These are phyloP conservation scores for Alternaria sp. DNA, from an alignment of 2,329 filamentous ascomycete genomes.

Conservation along the genomic window DNA sequence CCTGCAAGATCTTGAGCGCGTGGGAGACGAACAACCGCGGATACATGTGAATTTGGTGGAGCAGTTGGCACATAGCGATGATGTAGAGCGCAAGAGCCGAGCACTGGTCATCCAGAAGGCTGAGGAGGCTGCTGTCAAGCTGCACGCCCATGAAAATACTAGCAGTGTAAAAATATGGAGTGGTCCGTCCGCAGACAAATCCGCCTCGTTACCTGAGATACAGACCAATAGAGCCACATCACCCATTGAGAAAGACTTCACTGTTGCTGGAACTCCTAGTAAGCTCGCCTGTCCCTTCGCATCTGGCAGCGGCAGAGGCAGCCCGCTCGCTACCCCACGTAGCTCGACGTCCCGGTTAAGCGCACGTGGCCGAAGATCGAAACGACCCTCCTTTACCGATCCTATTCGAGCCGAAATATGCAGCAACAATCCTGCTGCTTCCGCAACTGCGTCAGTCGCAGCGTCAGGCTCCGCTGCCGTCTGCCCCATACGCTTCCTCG, in stretches of 20 bases:
- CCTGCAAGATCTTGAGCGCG: conserved; percentile 48
- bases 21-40: conserved; percentile 35
- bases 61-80: conserved; percentile 42
- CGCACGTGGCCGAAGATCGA: conserved; percentile 45
- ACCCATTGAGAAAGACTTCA: conserved; percentile 84
- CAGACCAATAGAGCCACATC: conserved; percentile 48
- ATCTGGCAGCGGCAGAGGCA: conserved; percentile 53
- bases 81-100: conserved; percentile 41
- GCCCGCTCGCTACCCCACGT: conserved; percentile 50
- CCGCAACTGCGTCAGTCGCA: conserved; percentile 55
- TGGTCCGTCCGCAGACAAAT: conserved; percentile 42
- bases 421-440: conserved; percentile 52
- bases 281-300: conserved; percentile 83
- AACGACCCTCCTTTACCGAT: conserved; percentile 51
- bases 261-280: conserved; percentile 80
- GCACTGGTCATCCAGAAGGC: conserved; percentile 45
- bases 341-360: conserved; percentile 49
- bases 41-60: conserved; percentile 42
- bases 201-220: conserved; percentile 27
- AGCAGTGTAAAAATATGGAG: conserved; percentile 52
- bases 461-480: conserved; percentile 59
- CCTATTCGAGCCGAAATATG: conserved; percentile 52
- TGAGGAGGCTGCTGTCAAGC: conserved; percentile 37
- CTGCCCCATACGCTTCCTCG: conserved; percentile 90
- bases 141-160: conserved; percentile 29